Evolutionary conservation across 768 basidiomycete genomes (phyloP).

Genomic region (Clitopilus hobsonii): DNA sequence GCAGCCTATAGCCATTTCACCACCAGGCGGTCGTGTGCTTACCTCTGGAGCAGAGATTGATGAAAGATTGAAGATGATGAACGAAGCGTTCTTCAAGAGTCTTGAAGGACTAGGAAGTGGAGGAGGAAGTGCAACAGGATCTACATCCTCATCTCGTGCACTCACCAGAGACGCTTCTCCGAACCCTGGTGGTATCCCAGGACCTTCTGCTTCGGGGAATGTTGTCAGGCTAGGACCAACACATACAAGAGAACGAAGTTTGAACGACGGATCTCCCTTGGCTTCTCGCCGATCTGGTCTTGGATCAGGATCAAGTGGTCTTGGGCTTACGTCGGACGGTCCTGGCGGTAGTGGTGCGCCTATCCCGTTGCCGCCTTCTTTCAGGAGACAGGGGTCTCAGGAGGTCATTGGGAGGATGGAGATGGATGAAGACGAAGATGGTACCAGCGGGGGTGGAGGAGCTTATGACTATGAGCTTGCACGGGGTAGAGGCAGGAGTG

Average conservation of each 20-base stretch:
- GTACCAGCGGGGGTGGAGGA: not conserved
- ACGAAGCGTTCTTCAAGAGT: constrained; percentile 61
- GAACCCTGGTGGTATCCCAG: not conserved
- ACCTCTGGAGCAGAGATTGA: constrained; percentile 67
- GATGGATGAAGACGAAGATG: not conserved
- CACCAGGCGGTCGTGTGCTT: constrained; percentile 46
- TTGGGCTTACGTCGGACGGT: too few species aligned
- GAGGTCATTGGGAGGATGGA: not conserved
- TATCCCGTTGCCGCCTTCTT: not conserved
- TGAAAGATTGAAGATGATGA: constrained; percentile 59
- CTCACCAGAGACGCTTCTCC: not conserved
- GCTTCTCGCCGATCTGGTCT: not conserved
- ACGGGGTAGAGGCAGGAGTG: not conserved
- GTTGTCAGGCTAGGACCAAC: not conserved
- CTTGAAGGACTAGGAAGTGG: constrained; percentile 48
- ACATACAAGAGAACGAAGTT: not conserved
- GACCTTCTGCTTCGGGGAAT: not conserved
- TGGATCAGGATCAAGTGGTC: not conserved
- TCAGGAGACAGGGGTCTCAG: not conserved
- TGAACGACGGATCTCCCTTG: not conserved
- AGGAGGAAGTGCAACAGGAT: not conserved
- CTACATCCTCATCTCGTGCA: not conserved
- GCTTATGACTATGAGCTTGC: not conserved
- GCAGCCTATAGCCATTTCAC: constrained; percentile 5
- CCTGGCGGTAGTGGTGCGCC: not conserved